A percentile compares a stretch with the other conserved stretches of the same genome.
These are phyloP conservation scores for Candida coquimbonensis DNA, from an alignment of 805 yeast genomes.

Conservation along the genomic window DNA sequence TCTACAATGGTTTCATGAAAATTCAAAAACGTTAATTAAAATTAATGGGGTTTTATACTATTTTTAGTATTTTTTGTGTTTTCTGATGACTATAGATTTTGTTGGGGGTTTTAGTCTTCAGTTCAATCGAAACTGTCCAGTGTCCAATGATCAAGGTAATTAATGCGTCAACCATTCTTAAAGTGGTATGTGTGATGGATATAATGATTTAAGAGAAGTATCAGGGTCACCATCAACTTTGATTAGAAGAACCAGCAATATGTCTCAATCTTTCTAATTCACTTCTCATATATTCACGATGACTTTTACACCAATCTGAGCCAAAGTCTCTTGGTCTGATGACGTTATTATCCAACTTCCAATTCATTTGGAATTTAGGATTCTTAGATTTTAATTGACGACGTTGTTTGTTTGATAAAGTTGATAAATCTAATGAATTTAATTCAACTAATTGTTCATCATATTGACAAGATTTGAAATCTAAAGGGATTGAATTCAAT, in stretches of 20 bases:
- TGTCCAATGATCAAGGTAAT: too few relatives aligned
- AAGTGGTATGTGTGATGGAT: neutral
- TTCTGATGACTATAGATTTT: too few relatives aligned
- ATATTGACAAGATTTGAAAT: neutral
- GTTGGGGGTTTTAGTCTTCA: too few relatives aligned
- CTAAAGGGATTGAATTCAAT: neutral
- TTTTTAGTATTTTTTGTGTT: too few relatives aligned
- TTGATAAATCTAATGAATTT: neutral
- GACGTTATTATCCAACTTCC: neutral
- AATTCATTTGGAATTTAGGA: constrained; percentile 1
- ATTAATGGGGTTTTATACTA: too few relatives aligned
- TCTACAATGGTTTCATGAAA: too few relatives aligned
- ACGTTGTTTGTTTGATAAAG: constrained; percentile 1
- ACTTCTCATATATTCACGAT: neutral
- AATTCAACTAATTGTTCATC: constrained; percentile 1
- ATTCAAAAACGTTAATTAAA: too few relatives aligned
- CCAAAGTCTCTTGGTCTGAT: constrained; percentile 9
- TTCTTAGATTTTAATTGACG: neutral
- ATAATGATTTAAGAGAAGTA: too few relatives aligned
- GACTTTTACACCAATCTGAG: constrained; percentile 4
- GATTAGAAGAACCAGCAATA: constrained; percentile 1
- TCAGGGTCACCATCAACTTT: too few relatives aligned
- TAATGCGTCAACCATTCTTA: neutral
- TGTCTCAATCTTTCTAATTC: constrained; percentile 9
- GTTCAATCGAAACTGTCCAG: too few relatives aligned